Conservation (phyloP, 306 rosid species). For the Dicorynia guianensis region DNA sequence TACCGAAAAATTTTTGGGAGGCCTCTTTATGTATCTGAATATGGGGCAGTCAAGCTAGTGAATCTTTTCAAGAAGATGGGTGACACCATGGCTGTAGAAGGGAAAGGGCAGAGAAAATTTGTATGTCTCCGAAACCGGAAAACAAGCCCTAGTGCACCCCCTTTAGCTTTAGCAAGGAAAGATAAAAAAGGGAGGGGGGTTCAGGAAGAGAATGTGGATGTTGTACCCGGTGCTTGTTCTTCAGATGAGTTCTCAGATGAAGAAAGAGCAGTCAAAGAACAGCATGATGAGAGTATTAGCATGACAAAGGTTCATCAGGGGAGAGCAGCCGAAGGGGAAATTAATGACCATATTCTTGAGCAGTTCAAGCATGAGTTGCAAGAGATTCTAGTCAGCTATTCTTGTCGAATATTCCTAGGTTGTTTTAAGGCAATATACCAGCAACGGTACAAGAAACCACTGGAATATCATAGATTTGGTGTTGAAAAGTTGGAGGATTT, state of each 20-base stretch:
- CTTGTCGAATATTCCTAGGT: conserved; percentile 78
- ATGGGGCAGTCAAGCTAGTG: conserved; percentile 71
- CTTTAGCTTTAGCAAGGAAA: conserved; percentile 63
- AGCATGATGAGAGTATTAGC: conserved; percentile 50
- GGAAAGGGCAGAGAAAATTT: conserved; percentile 70
- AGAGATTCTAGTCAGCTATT: conserved; percentile 95
- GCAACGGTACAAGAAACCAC: conserved; percentile 81
- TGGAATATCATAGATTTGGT: conserved; percentile 71
- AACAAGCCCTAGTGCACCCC: conserved; percentile 80
- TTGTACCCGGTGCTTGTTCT: conserved; percentile 60
- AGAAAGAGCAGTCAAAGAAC: conserved; percentile 75
- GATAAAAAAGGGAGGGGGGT: conserved; percentile 77
- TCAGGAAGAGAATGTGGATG: conserved; percentile 65
- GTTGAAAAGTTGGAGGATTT: conserved; percentile 77
- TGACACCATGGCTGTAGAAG: conserved; percentile 70
- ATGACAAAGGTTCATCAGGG: conserved; percentile 48
- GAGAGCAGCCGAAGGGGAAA: conserved; percentile 45
- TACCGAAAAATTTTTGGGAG: conserved; percentile 75
- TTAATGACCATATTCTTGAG: conserved; percentile 51
- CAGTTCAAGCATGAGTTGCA: conserved; percentile 82
- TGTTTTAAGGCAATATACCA: conserved; percentile 76
- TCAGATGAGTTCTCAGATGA: conserved; percentile 91
- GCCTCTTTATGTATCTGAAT: conserved; percentile 76
- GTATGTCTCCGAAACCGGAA: conserved; percentile 75
- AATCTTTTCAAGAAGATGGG: conserved; percentile 92